Evolutionary conservation across 805 yeast species (phyloP).

Genomic region (Komagataella phaffii): DNA sequence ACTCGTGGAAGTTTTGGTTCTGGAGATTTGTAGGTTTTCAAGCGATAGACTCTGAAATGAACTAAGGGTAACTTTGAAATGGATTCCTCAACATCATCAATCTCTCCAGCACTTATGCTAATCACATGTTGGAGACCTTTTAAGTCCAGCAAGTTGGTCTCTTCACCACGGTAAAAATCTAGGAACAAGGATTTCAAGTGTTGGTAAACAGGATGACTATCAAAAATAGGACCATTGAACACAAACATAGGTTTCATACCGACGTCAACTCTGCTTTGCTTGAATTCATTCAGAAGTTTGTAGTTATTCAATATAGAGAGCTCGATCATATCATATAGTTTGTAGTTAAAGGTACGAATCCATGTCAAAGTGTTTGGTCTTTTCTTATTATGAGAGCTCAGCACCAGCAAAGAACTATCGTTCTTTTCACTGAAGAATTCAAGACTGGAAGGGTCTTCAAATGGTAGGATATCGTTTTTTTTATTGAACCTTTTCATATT

Average conservation of each 20-base stretch:
- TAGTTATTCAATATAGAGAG: conserved; percentile 54
- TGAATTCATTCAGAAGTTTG: conserved; percentile 72
- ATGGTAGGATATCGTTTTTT: conserved; percentile 84
- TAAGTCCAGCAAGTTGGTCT: conserved; percentile 73
- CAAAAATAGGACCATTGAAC: conserved; percentile 88
- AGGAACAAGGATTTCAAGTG: conserved; percentile 81
- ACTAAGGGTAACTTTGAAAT: conserved; percentile 54
- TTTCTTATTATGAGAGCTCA: conserved; percentile 74
- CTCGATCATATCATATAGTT: conserved; percentile 90
- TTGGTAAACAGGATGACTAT: conserved; percentile 71
- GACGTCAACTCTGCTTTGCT: conserved; percentile 62
- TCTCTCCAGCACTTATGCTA: conserved; percentile 61
- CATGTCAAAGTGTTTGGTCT: conserved; percentile 87
- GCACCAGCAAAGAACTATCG: conserved; percentile 74
- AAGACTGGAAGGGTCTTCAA: conserved; percentile 73
- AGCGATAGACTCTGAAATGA: conserved; percentile 80
- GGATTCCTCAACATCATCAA: conserved; percentile 60
- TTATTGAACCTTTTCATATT: conserved; percentile 73
- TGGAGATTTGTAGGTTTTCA: conserved; percentile 61
- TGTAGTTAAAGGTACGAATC: conserved; percentile 79
- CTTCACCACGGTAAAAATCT: conserved; percentile 84
- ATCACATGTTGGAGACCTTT: conserved; percentile 91
- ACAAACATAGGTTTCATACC: conserved; percentile 92
- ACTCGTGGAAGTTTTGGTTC: conserved; percentile 89
- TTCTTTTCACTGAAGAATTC: conserved; percentile 95